Conservation (phyloP, 371 early-diverging fungal species). For the Apophysomyces ossiformis region DNA sequence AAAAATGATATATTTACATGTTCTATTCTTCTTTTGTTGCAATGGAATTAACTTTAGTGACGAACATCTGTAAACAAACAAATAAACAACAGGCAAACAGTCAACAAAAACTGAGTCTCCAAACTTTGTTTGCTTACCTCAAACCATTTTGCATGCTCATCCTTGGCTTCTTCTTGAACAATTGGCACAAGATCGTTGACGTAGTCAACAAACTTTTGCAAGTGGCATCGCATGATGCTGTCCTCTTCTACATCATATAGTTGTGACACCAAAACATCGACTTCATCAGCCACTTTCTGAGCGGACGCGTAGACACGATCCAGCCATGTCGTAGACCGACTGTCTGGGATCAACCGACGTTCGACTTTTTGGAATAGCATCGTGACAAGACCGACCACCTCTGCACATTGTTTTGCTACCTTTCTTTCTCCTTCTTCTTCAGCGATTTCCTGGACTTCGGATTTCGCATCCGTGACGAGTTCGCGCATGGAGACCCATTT, state of each 20-base stretch:
- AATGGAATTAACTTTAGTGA: conserved; percentile 8
- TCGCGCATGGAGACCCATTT: conserved; percentile 28
- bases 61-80: conserved; percentile 16
- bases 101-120: background rate
- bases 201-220: conserved; percentile 26
- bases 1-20: no score
- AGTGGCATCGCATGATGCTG: conserved; percentile 22
- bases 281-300: conserved; percentile 36
- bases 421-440: conserved; percentile 36
- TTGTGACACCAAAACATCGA: conserved; percentile 47
- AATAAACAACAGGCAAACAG: background rate
- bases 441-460: conserved; percentile 40
- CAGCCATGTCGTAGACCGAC: conserved; percentile 20
- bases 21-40: background rate
- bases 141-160: conserved; percentile 49
- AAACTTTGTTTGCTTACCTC: conserved; percentile 25
- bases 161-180: conserved; percentile 36
- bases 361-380: conserved; percentile 44
- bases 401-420: conserved; percentile 37
- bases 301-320: conserved; percentile 30
- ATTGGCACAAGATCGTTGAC: conserved; percentile 25
- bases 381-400: conserved; percentile 39
- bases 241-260: conserved; percentile 46
- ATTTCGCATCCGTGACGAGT: conserved; percentile 39
- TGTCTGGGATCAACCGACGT: conserved; percentile 35